Base-by-base conservation (phyloP, 495 filamentous ascomycete genomes). In the Xylaria longipes region DNA sequence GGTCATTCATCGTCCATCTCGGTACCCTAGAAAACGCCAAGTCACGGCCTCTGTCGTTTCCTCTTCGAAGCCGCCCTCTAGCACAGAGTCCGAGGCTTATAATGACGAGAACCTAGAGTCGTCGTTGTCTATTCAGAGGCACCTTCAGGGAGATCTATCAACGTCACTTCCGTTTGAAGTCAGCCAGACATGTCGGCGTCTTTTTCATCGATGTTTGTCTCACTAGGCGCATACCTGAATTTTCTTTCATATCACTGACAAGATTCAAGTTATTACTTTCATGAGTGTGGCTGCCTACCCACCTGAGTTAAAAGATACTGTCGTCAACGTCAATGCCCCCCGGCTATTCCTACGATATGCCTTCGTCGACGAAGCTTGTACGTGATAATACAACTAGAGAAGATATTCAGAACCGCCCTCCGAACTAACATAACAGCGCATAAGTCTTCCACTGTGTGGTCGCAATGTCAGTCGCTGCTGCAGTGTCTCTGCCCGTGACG, bases 331-430 rank as follows among this genome's bases (percentile, higher is more conserved):
- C 35, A 43, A 48, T 31, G 29, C 41, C 25, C 50, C 68, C 11
- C 69, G 54, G 50, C 54, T 60, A 3, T 68, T 68, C 20, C 37
- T 74, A 5, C 33, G 63, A 20, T 74, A 73, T 61, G 67, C 71
- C 22, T 74, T 74, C 56, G 1, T 72, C 46, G 72, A 74, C 62
- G 69, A 74, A 57, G 72, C 72, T 41, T 74, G 72, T 74, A 35
- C 41, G 57, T 71, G 37, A 25, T 43, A 4, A 41, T 35, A 8
- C 27, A 50, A 43, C 11, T 63, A 29, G n/a, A 43, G 35, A n/a
- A 29, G 8, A 1, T 12, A 8, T 63, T 17, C 6, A 45, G 25
- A 66, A 5, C 3, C 39, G 22, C 2, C 6, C 25, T 2, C 33
- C 7, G 22, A 46, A 48, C 62, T 65, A 33, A 65, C 41, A n/a